A percentile compares a stretch with the other conserved stretches of the same genome.
These are phyloP conservation scores for Trichoderma orchidacearum DNA, from an alignment of 495 filamentous ascomycete genomes.

Conservation along the genomic window DNA sequence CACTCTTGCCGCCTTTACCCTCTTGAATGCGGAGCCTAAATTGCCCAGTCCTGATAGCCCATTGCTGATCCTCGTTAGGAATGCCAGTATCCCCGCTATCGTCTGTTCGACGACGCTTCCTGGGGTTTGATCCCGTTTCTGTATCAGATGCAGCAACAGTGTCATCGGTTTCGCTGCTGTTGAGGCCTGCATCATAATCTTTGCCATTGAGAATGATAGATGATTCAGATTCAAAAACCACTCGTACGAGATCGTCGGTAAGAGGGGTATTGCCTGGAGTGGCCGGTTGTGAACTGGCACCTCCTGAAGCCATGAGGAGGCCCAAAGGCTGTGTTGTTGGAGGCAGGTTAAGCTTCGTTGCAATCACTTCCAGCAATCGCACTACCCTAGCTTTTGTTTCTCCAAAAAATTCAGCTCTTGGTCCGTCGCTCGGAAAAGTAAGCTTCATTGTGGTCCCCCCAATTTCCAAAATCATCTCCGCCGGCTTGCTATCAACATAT, in stretches of 20 bases:
- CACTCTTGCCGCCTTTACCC: conserved; percentile 32
- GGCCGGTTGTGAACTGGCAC: conserved; percentile 36
- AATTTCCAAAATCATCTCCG: conserved; percentile 72
- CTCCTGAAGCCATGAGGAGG: conserved; percentile 45
- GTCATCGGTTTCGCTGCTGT: background rate
- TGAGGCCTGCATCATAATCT: conserved; percentile 13
- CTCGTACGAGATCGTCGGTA: conserved; percentile 56
- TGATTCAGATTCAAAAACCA: conserved; percentile 52
- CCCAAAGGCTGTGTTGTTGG: conserved; percentile 50
- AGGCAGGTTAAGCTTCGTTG: conserved; percentile 65
- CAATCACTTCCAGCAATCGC: conserved; percentile 63
- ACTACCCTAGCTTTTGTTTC: conserved; percentile 53
- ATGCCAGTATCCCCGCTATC: conserved; percentile 8
- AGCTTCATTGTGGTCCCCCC: conserved; percentile 53
- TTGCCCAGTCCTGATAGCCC: conserved; percentile 66
- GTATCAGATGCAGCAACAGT: conserved; percentile 9
- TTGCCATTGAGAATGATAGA: conserved; percentile 61
- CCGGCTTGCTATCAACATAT: conserved; percentile 57
- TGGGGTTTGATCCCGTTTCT: conserved; percentile 23
- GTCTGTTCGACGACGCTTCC: conserved; percentile 38
- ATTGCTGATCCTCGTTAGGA: conserved; percentile 28
- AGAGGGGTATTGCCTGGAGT: conserved; percentile 59
- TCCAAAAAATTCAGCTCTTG: conserved; percentile 58
- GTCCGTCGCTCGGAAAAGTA: conserved; percentile 24
- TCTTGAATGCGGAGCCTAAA: conserved; percentile 65